These are phyloP conservation scores for Fusarium decemcellulare DNA, from an alignment of 2,329 filamentous ascomycete genomes.

Conservation along the genomic window DNA sequence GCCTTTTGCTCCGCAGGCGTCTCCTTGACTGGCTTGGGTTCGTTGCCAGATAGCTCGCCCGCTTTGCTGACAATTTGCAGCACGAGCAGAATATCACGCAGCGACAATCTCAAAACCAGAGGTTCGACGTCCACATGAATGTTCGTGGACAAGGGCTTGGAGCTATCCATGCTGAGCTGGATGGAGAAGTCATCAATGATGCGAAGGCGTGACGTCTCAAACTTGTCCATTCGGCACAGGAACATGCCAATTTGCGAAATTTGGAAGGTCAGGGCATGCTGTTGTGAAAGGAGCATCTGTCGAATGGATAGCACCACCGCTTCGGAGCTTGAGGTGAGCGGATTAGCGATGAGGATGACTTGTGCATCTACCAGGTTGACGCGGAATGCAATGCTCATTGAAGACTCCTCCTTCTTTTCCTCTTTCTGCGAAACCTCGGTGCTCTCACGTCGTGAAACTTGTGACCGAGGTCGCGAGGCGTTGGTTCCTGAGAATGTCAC, in stretches of 20 bases:
- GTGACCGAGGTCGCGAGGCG: slow-evolving; percentile 50
- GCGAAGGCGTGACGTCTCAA: slow-evolving; percentile 89
- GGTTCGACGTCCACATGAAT: slow-evolving; percentile 93
- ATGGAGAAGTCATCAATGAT: slow-evolving; percentile 98
- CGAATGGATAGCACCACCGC: slow-evolving; percentile 96
- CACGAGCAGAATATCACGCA: slow-evolving; percentile 94
- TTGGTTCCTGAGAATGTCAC: slow-evolving; percentile 57
- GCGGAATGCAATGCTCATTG: slow-evolving; percentile 86
- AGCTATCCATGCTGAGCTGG: slow-evolving; percentile 86
- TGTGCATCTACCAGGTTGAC: slow-evolving; percentile 97
- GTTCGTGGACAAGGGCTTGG: slow-evolving; percentile 74
- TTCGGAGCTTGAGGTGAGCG: slow-evolving; percentile 89
- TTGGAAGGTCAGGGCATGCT: slow-evolving; percentile 94
- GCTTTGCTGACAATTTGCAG: slow-evolving; percentile 94
- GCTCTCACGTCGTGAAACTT: slow-evolving; percentile 46
- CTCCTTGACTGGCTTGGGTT: slow-evolving; percentile 60
- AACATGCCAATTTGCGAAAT: slow-evolving; percentile 98
- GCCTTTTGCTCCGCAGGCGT: slow-evolving; percentile 67
- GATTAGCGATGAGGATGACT: slow-evolving; percentile 96
- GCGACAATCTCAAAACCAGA: slow-evolving; percentile 87
- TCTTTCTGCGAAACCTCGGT: slow-evolving; percentile 32
- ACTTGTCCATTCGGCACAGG: slow-evolving; percentile 97
- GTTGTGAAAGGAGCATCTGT: slow-evolving; percentile 91
- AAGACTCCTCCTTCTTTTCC: slow-evolving; percentile 43
- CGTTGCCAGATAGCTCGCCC: slow-evolving; percentile 83